These are phyloP conservation scores for Lachnellula arida DNA, from an alignment of 2,329 filamentous ascomycete species.

Conservation along the genomic window DNA sequence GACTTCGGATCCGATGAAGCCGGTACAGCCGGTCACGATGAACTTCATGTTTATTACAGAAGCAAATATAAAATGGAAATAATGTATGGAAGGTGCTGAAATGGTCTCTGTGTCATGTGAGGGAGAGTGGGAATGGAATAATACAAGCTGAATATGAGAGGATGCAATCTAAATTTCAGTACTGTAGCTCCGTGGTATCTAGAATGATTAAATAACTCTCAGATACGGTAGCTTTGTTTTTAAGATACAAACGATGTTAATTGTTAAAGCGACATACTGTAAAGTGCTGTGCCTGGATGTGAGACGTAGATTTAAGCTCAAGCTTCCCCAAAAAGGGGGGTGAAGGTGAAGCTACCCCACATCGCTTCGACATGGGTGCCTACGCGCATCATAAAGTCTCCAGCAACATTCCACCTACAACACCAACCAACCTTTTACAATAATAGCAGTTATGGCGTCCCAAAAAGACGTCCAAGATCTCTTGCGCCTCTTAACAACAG, in stretches of 20 bases:
- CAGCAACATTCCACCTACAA: not conserved
- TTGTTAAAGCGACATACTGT: too few species aligned
- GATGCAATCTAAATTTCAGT: too few species aligned
- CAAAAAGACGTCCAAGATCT: constrained; percentile 59
- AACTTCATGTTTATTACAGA: constrained; percentile 40
- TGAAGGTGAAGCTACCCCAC: too few species aligned
- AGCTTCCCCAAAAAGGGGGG: too few species aligned
- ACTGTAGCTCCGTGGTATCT: too few species aligned
- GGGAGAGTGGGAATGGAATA: not conserved
- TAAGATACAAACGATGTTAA: too few species aligned
- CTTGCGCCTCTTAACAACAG: constrained; percentile 52
- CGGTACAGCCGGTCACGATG: constrained; percentile 53
- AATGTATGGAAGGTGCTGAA: not conserved
- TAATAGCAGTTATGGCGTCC: constrained; percentile 42
- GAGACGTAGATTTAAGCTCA: too few species aligned
- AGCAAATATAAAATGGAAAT: not conserved
- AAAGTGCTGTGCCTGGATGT: too few species aligned
- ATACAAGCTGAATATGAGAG: too few species aligned
- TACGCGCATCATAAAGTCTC: not conserved
- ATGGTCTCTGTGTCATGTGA: not conserved
- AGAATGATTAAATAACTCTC: too few species aligned
- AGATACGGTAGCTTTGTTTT: too few species aligned
- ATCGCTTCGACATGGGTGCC: not conserved
- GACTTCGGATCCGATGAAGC: constrained; percentile 50
- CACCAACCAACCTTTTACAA: not conserved